Percentiles rank a stretch among this genome's conserved stretches.
Conservation (phyloP, 2,329 filamentous ascomycete genomes). For the Pyrenochaeta sp. region DNA sequence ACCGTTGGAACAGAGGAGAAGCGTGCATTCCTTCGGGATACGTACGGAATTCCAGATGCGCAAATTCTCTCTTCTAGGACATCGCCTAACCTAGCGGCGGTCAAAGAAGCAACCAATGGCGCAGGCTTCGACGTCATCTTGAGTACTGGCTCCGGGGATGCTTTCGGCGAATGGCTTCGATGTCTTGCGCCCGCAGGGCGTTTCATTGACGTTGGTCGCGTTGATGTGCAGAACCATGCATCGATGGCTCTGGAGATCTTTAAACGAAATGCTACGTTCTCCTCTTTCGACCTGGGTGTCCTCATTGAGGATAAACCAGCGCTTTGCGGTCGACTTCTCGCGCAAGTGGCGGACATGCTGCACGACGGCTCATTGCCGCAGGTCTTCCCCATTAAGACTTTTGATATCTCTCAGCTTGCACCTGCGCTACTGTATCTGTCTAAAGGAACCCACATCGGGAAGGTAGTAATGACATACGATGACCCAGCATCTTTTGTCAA, state of each 20-base stretch:
- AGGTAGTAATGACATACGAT: constrained; percentile 17
- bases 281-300: constrained; percentile 27
- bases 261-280: constrained; percentile 27
- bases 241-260: constrained; percentile 26
- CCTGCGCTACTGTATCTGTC: constrained; percentile 13
- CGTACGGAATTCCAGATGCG: constrained; percentile 33
- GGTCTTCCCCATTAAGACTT: constrained; percentile 1
- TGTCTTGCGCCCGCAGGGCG: constrained; percentile 48
- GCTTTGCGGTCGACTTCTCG: constrained; percentile 7
- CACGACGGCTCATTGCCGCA: constrained; percentile 8
- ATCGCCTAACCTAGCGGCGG: background rate
- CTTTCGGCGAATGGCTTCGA: constrained; percentile 24
- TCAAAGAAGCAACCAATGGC: background rate
- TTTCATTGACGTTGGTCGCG: constrained; percentile 29
- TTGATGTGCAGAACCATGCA: constrained; percentile 19
- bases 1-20: constrained; percentile 42
- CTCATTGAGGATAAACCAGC: constrained; percentile 11
- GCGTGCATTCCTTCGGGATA: constrained; percentile 28
- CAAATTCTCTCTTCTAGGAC: constrained; percentile 32
- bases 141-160: constrained; percentile 28
- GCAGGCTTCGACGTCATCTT: constrained; percentile 44
- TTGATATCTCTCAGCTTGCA: constrained; percentile 15
- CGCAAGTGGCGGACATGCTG: constrained; percentile 9
- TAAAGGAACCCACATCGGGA: constrained; percentile 24
- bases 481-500: constrained; percentile 9